phyloP scores from a whole-genome alignment of 345 rosid genomes.

The Acer negundo region DNA sequence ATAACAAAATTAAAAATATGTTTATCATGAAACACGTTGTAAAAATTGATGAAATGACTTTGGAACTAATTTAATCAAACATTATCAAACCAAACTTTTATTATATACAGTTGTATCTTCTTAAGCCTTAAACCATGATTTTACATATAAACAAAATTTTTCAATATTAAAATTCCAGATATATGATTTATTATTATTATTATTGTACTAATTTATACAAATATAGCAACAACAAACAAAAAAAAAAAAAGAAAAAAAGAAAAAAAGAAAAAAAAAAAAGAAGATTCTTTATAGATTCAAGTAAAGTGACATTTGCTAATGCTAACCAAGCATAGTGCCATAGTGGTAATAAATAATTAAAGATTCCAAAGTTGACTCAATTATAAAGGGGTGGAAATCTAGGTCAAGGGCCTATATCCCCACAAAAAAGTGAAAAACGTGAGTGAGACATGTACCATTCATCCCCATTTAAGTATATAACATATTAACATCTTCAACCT shows the following conservation, averaged over 20 bases:
- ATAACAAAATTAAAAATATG: too few relatives aligned
- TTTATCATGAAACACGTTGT: too few relatives aligned
- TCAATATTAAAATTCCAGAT: too few relatives aligned
- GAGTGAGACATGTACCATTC: too few relatives aligned
- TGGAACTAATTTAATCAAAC: too few relatives aligned
- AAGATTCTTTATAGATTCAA: background rate
- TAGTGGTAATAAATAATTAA: background rate
- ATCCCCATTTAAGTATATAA: too few relatives aligned
- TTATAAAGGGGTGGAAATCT: background rate
- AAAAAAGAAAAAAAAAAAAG: background rate
- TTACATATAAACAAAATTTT: background rate
- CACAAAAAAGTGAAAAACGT: too few relatives aligned
- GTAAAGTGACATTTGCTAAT: background rate
- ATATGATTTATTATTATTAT: too few relatives aligned
- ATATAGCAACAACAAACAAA: background rate
- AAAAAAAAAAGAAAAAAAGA: background rate
- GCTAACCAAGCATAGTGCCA: background rate
- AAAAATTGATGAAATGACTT: too few relatives aligned
- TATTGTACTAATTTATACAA: background rate
- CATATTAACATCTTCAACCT: too few relatives aligned
- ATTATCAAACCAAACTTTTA: too few relatives aligned
- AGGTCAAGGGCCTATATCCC: background rate
- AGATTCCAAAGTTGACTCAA: constrained; percentile 11
- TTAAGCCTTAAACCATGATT: background rate
- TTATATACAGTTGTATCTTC: too few relatives aligned